phyloP scores from a whole-genome alignment of 352 stramenopile genomes.

The Blastocystis sp. region DNA sequence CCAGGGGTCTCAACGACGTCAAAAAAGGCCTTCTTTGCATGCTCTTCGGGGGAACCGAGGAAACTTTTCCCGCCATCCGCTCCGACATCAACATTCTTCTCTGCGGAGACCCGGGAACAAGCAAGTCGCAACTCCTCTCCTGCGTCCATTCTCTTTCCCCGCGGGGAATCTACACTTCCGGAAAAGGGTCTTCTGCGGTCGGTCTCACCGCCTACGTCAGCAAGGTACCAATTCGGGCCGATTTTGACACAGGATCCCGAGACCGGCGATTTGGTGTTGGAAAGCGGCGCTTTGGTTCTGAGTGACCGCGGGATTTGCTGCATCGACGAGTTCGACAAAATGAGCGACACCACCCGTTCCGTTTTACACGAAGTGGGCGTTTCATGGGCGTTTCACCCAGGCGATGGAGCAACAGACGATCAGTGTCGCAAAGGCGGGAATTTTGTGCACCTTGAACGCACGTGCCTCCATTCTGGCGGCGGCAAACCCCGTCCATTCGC shows the following conservation, averaged over 20 bases:
- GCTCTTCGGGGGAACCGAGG: constrained; percentile 85
- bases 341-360: constrained; percentile 87
- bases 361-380: constrained; percentile 97
- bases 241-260: constrained; percentile 75
- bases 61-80: constrained; percentile 64
- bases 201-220: constrained; percentile 86
- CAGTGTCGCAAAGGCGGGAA: constrained; percentile 91
- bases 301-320: constrained; percentile 93
- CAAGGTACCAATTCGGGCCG: constrained; percentile 22
- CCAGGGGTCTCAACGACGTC: constrained; percentile 89
- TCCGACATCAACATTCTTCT: constrained; percentile 96
- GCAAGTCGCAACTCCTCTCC: constrained; percentile 90
- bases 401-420: constrained; percentile 98
- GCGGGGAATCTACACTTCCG: constrained; percentile 93
- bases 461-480: constrained; percentile 93
- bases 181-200: constrained; percentile 89
- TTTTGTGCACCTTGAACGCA: constrained; percentile 92
- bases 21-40: constrained; percentile 96
- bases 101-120: constrained; percentile 89
- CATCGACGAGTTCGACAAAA: constrained; percentile 99
- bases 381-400: too few species aligned
- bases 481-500: constrained; percentile 90
- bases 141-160: constrained; percentile 75
- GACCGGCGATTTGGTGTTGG: constrained; percentile 88
- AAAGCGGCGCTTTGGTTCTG: constrained; percentile 83